Percentiles rank a stretch among this genome's conserved stretches.
Evolutionary conservation across 371 early-diverging fungal species (phyloP).

Genomic region (Mucor saturninus): DNA sequence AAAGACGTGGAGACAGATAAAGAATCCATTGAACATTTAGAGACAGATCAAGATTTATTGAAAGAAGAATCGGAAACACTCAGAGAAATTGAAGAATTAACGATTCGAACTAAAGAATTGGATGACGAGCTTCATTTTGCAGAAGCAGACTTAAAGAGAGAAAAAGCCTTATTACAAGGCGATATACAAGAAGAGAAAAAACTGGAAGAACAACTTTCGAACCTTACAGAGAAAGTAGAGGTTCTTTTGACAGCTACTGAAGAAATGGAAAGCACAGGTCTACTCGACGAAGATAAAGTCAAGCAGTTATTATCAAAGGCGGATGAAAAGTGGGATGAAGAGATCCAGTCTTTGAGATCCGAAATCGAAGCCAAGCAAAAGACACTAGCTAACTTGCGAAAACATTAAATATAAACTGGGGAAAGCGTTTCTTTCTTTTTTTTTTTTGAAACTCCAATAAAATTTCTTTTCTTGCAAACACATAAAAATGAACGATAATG

Average conservation of each 20-base stretch:
- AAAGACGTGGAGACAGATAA: no score
- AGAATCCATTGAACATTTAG: no score
- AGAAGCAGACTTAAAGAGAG: background rate
- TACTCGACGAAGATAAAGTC: background rate
- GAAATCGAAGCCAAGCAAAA: background rate
- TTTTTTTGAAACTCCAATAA: background rate
- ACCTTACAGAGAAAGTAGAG: background rate
- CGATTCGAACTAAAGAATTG: background rate
- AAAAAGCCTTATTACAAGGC: background rate
- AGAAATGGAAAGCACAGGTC: background rate
- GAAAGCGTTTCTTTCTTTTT: background rate
- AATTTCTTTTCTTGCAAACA: background rate
- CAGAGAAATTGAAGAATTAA: no score
- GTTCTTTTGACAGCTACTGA: background rate
- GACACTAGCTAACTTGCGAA: background rate
- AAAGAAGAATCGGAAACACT: background rate
- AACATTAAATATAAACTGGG: background rate
- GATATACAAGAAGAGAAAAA: background rate
- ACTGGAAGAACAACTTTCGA: background rate
- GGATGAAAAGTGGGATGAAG: background rate
- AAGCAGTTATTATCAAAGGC: background rate
- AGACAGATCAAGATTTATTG: no score
- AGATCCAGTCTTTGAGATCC: background rate
- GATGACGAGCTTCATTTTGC: background rate
- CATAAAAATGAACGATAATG: slow-evolving; percentile 4